Percentiles rank a stretch among this genome's conserved stretches.
These are phyloP conservation scores for Scopulariopsis brevicaulis DNA, from an alignment of 2,329 filamentous ascomycete genomes.

Conservation along the genomic window DNA sequence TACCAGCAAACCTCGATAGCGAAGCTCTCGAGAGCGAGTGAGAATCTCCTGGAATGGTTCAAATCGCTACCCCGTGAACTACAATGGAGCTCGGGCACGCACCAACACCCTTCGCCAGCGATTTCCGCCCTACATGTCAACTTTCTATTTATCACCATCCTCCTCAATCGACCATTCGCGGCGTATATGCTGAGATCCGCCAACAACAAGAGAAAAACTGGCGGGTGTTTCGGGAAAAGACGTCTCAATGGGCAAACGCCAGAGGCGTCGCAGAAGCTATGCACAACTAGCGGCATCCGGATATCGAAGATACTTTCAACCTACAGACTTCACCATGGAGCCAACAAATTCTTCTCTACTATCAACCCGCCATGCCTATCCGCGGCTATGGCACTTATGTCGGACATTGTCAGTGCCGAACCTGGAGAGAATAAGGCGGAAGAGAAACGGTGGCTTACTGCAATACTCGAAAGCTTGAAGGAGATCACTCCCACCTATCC, in stretches of 20 bases:
- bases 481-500: background rate
- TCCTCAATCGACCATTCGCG: background rate
- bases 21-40: background rate
- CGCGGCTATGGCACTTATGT: background rate
- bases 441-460: background rate
- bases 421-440: background rate
- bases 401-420: background rate
- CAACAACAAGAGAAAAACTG: background rate
- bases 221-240: background rate
- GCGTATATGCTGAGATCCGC: background rate
- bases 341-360: background rate
- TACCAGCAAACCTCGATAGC: background rate
- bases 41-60: background rate
- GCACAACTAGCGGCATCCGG: background rate
- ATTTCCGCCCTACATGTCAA: background rate
- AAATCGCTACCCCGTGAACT: background rate
- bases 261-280: background rate
- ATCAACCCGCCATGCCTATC: background rate
- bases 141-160: background rate
- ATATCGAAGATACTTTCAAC: background rate
- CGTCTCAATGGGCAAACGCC: background rate
- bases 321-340: background rate
- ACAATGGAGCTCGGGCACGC: background rate
- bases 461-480: background rate
- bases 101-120: background rate